Evolutionary conservation across 345 rosid species (phyloP).

Genomic region (Anastatica hierochuntica): DNA sequence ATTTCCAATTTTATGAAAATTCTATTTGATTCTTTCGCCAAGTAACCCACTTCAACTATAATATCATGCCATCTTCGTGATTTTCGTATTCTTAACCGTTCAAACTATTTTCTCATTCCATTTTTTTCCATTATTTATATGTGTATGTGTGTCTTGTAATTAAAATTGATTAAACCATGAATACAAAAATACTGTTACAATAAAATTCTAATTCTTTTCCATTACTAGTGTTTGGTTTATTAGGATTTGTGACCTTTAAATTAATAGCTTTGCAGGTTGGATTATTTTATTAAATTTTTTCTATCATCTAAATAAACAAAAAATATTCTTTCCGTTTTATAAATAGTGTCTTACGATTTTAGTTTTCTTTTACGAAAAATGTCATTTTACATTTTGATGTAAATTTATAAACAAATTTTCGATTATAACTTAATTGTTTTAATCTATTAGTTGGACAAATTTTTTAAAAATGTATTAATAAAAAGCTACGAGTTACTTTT

Average conservation of each 20-base stretch:
- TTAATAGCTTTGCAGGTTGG: constrained; percentile 22
- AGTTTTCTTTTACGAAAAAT: too few species aligned
- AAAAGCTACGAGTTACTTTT: too few species aligned
- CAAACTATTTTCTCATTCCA: neutral
- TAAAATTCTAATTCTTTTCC: constrained; percentile 19
- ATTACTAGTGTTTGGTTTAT: constrained; percentile 14
- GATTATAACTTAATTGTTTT: too few species aligned
- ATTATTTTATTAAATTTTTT: constrained; percentile 1
- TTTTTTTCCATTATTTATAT: neutral
- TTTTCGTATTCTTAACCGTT: constrained; percentile 15
- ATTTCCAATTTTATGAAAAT: constrained; percentile 12
- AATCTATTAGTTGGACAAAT: too few species aligned
- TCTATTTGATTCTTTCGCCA: constrained; percentile 22
- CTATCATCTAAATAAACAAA: too few species aligned
- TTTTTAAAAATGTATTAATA: neutral
- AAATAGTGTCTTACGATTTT: too few species aligned
- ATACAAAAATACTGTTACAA: too few species aligned
- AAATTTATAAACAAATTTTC: too few species aligned
- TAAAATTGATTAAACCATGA: neutral
- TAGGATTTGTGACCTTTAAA: constrained; percentile 17
- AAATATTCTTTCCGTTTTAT: too few species aligned
- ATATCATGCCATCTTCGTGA: constrained; percentile 32
- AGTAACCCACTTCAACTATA: constrained; percentile 28
- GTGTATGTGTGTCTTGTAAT: neutral
- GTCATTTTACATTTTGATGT: too few species aligned